phyloP scores from a whole-genome alignment of 257 asterid species.

The Solanum clarkiae region DNA sequence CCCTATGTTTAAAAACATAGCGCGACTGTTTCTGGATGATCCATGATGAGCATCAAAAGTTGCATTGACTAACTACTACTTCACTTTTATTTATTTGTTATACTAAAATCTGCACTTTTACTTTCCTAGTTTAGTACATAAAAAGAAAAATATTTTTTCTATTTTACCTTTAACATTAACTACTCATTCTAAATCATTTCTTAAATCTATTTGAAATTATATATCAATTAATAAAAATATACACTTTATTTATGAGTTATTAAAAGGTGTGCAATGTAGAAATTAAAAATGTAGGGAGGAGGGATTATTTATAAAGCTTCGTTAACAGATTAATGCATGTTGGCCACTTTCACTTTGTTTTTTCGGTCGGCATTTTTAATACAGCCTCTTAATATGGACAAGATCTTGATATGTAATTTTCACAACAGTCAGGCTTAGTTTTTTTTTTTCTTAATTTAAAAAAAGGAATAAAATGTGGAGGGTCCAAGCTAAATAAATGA shows the following conservation, averaged over 20 bases:
- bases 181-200: background rate
- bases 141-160: too few relatives aligned
- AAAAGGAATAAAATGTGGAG: background rate
- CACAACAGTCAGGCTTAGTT: background rate
- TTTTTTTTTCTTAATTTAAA: background rate
- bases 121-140: background rate
- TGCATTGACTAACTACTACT: too few relatives aligned
- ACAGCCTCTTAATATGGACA: conserved; percentile 6
- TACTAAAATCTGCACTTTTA: too few relatives aligned
- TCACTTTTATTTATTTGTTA: too few relatives aligned
- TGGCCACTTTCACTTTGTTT: conserved; percentile 14
- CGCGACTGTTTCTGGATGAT: too few relatives aligned
- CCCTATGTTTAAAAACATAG: too few relatives aligned
- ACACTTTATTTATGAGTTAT: background rate
- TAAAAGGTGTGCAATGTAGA: too few relatives aligned
- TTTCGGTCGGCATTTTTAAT: conserved; percentile 21
- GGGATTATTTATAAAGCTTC: background rate
- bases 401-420: background rate
- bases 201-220: too few relatives aligned
- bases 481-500: background rate
- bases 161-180: too few relatives aligned
- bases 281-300: too few relatives aligned
- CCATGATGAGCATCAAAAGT: too few relatives aligned
- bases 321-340: background rate
- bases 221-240: too few relatives aligned